Evolutionary conservation across 225 moss, liverwort and hornwort species (phyloP).

Genomic region (Physcomitrium patens): DNA sequence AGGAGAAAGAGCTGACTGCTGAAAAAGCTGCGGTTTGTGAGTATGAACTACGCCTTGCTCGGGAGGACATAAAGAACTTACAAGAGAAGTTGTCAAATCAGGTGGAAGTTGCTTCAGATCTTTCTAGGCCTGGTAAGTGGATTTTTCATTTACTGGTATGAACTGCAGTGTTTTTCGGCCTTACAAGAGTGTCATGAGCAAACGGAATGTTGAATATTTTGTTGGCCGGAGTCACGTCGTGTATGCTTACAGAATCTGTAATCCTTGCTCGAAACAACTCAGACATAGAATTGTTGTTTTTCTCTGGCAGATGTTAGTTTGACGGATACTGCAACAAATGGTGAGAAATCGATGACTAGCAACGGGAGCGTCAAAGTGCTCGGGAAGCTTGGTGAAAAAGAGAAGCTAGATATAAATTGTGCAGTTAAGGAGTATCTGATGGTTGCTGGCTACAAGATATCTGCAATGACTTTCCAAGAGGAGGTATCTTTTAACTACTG

Average conservation of each 20-base stretch:
- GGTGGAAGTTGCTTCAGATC: constrained; percentile 51
- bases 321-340: constrained; percentile 35
- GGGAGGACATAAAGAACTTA: constrained; percentile 87
- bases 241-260: constrained; percentile 6
- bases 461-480: constrained; percentile 95
- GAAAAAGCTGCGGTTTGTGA: constrained; percentile 89
- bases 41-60: constrained; percentile 87
- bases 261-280: constrained; percentile 4
- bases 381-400: constrained; percentile 71
- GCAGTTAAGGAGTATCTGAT: constrained; percentile 92
- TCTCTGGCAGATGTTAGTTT: constrained; percentile 43
- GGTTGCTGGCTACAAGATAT: constrained; percentile 81
- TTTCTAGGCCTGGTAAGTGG: constrained; percentile 42
- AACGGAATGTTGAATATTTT: constrained; percentile 8
- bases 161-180: constrained; percentile 8
- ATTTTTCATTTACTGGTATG: constrained; percentile 12
- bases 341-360: constrained; percentile 34
- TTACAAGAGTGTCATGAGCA: constrained; percentile 11
- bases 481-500: constrained; percentile 54
- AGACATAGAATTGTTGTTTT: constrained; percentile 28
- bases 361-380: constrained; percentile 56
- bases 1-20: constrained; percentile 75
- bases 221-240: constrained; percentile 18
- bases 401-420: constrained; percentile 80
- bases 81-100: constrained; percentile 83